Evolutionary conservation across 1,284 basidiomycete species (phyloP).

Genomic region (Boletellus deceptivus): DNA sequence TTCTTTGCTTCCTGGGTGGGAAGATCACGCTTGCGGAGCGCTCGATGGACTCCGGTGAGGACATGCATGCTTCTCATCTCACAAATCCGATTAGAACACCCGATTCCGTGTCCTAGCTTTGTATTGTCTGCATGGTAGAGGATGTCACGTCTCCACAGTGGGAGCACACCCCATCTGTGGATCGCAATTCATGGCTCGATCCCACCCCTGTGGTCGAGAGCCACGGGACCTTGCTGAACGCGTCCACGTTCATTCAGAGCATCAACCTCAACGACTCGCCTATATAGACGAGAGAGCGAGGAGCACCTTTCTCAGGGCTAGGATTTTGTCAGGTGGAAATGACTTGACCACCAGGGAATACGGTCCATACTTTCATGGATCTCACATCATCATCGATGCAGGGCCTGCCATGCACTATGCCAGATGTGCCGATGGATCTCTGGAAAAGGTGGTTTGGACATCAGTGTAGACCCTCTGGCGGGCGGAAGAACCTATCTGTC

Average conservation of each 20-base stretch:
- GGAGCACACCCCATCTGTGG: slow-evolving; percentile 21
- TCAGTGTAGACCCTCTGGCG: slow-evolving; percentile 7
- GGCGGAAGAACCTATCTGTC: too few species aligned
- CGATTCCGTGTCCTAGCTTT: slow-evolving; percentile 8
- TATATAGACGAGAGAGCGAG: slow-evolving; percentile 10
- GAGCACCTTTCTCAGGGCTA: slow-evolving; percentile 8
- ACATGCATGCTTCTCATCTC: neutral
- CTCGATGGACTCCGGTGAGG: slow-evolving; percentile 23
- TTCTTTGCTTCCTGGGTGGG: slow-evolving; percentile 7
- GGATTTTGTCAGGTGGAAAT: slow-evolving; percentile 1
- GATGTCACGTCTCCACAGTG: slow-evolving; percentile 11
- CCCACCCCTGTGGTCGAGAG: slow-evolving; percentile 16
- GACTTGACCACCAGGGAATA: slow-evolving; percentile 7
- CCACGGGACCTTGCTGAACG: slow-evolving; percentile 16
- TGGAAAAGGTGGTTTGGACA: slow-evolving; percentile 7
- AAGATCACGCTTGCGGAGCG: slow-evolving; percentile 10
- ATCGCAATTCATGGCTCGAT: slow-evolving; percentile 23
- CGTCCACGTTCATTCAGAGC: slow-evolving; percentile 14
- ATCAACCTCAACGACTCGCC: slow-evolving; percentile 18
- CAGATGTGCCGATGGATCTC: slow-evolving; percentile 28
- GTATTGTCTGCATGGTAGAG: slow-evolving; percentile 20
- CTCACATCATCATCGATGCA: slow-evolving; percentile 19
- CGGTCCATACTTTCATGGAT: slow-evolving; percentile 21
- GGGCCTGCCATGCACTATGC: slow-evolving; percentile 18
- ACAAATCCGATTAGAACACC: neutral